Evolutionary conservation across 148 eudicot species (phyloP), one percentile per base, ranked within the genome.

Genomic region (Nyssa sinensis): DNA sequence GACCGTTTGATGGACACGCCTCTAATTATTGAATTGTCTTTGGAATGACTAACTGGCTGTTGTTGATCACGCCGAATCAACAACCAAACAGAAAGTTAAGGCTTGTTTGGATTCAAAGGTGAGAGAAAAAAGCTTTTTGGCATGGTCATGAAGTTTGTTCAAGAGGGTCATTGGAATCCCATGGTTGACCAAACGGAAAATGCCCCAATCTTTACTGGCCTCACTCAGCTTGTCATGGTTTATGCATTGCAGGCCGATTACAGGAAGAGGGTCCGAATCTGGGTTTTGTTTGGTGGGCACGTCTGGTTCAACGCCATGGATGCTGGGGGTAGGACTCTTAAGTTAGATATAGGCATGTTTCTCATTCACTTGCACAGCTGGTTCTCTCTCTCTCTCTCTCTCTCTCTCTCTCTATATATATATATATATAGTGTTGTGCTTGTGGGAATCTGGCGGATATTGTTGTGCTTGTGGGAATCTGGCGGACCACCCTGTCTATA

Each of bases 171-270:
- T 23, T 39, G 97, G 97, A 7, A 90, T 75, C 65, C 95, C 95
- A 59, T 93, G 97, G 86, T 90, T 93, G 28, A 84, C 81, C 73
- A 93, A 65, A 49, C 97, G 84, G 47, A 90, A 93, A 37, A 93
- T 80, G 3, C 97, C 97, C 93, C 91, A 93, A 3, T 84, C 86
- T 35, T 39, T 81, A 75, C 97, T 84, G 8, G 85, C 84, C 59
- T 41, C 74, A 5, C 83, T 73, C 8, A 92, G 74, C 12, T 71
- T 68, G 6, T 66, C 74, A 5, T 11, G 69, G 75, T 82, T 79
- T 68, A 84, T 59, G 63, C 67, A 25, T 30, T 74, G 27, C 72
- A 91, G 78, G 77, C 88, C 96, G n/a, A 91, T 77, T 14, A 81
- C n/a, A 5, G 93, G 92, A 23, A 88, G 34, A 28, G 79, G 76